Evolutionary conservation across 2,329 filamentous ascomycete genomes (phyloP), one percentile per base, ranked within the genome.

Genomic region (Tolypocladium ovalisporum): DNA sequence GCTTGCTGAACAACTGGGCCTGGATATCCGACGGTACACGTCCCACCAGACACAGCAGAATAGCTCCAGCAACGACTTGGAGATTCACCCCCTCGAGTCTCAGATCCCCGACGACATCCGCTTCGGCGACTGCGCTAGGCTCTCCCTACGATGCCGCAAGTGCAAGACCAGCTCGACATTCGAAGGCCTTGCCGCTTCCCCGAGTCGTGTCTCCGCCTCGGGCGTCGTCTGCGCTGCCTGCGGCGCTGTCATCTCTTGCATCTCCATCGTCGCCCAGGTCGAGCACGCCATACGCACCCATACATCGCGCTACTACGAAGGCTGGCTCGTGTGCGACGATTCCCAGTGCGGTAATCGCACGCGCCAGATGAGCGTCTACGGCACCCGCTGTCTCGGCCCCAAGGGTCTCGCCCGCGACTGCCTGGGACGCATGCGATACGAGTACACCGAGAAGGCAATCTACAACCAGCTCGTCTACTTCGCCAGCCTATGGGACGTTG

Each of bases 381-480:
- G 94, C 52, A 85, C 88, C 60, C 85, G 91, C 54, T 99, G 94
- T 70, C 79, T 97, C 7, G 94, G 94, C 0, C 90, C 93, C 19
- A 87, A 86, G 63, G 91, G 92, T 1, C 85, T 94, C 3, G 93
- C 88, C 0, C 82, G 86, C 57, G 92, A 90, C 57, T 99, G 94
- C 70, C 76, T 86, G 4, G 94, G 94, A 24, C 84, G 84, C 54
- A 97, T 99, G 92, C 77, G 82, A 27, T 97, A 92, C 70, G 91
- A 95, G 74, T 87, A 89, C 67, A 80, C 82, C 1, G 94, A 97
- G 75, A 93, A 94, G 74, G 87, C 88, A 66, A 81, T 97, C 59
- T 97, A 97, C 75, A 97, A 96, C 71, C 94, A 99, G 74, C 79
- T 99, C 44, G 75, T 97, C 56, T 99, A 96, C 75, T 88, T 92